Evolutionary conservation across 1,284 basidiomycete genomes (phyloP).

Genomic region (Cerrena zonata): DNA sequence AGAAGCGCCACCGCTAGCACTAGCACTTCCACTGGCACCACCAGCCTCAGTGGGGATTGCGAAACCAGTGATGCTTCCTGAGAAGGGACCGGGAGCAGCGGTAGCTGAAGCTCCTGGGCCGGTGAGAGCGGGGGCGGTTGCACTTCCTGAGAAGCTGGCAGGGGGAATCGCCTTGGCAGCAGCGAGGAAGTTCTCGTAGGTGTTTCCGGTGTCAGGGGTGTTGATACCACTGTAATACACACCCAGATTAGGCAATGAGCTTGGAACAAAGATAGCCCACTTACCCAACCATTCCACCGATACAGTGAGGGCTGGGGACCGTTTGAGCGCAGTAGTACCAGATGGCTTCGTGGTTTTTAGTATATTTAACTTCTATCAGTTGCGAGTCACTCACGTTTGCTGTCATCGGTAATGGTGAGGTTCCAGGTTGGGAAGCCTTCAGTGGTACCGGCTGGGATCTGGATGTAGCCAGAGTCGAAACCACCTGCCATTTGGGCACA

Average conservation of each 20-base stretch:
- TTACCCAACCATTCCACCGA: conserved; percentile 37
- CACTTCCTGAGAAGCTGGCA: conserved; percentile 8
- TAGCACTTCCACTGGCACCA: conserved; percentile 20
- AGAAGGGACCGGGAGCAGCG: conserved; percentile 34
- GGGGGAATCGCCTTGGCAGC: conserved; percentile 27
- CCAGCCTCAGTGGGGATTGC: conserved; percentile 21
- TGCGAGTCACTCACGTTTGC: conserved; percentile 30
- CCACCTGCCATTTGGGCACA: conserved; percentile 39
- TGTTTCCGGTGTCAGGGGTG: conserved; percentile 40
- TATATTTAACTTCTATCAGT: background rate
- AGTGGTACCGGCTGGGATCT: conserved; percentile 20
- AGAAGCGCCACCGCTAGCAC: conserved; percentile 20
- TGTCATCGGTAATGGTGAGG: conserved; percentile 40
- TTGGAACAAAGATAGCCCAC: conserved; percentile 5
- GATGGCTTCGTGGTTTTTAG: conserved; percentile 32
- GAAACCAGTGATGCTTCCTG: conserved; percentile 25
- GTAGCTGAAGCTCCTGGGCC: conserved; percentile 43
- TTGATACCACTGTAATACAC: conserved; percentile 45
- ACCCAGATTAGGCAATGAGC: background rate
- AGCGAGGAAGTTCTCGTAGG: conserved; percentile 38
- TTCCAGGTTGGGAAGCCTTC: conserved; percentile 35
- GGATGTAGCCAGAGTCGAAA: conserved; percentile 45
- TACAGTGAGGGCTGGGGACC: conserved; percentile 39
- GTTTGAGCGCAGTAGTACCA: conserved; percentile 61
- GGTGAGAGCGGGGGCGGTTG: conserved; percentile 29